phyloP scores from a whole-genome alignment of 441 rosid genomes.

The Eruca vesicaria region DNA sequence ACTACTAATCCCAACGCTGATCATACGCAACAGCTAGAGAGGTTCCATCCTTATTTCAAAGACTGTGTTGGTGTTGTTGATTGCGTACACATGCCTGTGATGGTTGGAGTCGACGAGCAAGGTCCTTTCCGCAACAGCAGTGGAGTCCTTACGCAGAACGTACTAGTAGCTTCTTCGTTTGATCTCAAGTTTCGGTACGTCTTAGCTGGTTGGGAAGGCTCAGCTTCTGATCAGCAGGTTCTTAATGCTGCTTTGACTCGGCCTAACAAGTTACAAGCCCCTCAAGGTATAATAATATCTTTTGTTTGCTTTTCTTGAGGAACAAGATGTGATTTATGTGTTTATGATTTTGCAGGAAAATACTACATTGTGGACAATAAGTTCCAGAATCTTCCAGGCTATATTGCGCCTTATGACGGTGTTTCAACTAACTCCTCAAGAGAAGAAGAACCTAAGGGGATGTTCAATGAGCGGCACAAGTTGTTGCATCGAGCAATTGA shows the following conservation, averaged over 20 bases:
- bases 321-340: not conserved
- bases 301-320: not conserved
- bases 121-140: conserved; percentile 77
- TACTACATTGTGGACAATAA: conserved; percentile 77
- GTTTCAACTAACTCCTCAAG: conserved; percentile 38
- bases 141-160: conserved; percentile 77
- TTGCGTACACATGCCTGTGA: conserved; percentile 80
- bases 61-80: conserved; percentile 88
- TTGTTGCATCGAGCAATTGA: conserved; percentile 50
- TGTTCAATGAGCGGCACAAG: conserved; percentile 76
- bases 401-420: conserved; percentile 63
- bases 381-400: conserved; percentile 71
- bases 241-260: conserved; percentile 77
- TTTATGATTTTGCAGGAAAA: conserved; percentile 50
- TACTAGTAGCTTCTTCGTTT: conserved; percentile 77
- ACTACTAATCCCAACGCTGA: conserved; percentile 39
- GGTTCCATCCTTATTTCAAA: conserved; percentile 72
- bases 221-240: conserved; percentile 80
- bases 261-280: conserved; percentile 62
- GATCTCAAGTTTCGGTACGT: conserved; percentile 60
- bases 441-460: conserved; percentile 59
- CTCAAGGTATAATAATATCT: conserved; percentile 61
- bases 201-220: conserved; percentile 97
- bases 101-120: conserved; percentile 91
- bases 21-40: conserved; percentile 34